Percentiles rank a stretch among this genome's conserved stretches.
phyloP scores from a whole-genome alignment of 2,329 filamentous ascomycete genomes.

The Lachnellula cervina region DNA sequence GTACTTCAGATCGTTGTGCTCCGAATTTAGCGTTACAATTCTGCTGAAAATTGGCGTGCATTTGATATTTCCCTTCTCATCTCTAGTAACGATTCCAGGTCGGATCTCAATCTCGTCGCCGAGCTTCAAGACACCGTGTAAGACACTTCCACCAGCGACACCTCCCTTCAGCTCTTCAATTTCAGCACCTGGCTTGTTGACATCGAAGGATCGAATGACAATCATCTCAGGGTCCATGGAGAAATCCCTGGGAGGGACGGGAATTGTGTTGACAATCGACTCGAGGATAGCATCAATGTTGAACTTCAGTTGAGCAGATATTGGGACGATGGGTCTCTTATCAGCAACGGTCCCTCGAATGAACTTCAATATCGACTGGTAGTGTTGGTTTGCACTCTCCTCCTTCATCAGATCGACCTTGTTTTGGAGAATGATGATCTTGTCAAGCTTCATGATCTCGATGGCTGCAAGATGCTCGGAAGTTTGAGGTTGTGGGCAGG shows the following conservation, averaged over 20 bases:
- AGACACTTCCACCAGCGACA: slow-evolving; percentile 93
- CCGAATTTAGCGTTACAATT: slow-evolving; percentile 91
- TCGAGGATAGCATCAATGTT: slow-evolving; percentile 99
- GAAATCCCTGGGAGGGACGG: slow-evolving; percentile 87
- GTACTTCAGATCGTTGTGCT: slow-evolving; percentile 98
- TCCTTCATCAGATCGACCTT: slow-evolving; percentile 99
- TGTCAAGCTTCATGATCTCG: slow-evolving; percentile 99
- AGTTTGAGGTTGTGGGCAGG: slow-evolving; percentile 95
- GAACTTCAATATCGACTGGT: slow-evolving; percentile 97
- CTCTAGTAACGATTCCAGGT: slow-evolving; percentile 95
- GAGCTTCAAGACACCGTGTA: slow-evolving; percentile 94
- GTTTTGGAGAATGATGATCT: slow-evolving; percentile 99
- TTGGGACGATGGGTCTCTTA: slow-evolving; percentile 91
- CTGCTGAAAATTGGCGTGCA: slow-evolving; percentile 97
- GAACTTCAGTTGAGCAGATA: slow-evolving; percentile 97
- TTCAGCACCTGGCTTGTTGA: slow-evolving; percentile 99
- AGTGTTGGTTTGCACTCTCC: slow-evolving; percentile 88
- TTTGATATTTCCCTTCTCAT: slow-evolving; percentile 88
- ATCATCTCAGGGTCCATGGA: slow-evolving; percentile 94
- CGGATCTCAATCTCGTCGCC: slow-evolving; percentile 98
- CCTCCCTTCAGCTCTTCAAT: slow-evolving; percentile 98
- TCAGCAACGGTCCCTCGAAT: slow-evolving; percentile 96
- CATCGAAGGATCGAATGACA: slow-evolving; percentile 97
- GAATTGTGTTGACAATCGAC: slow-evolving; percentile 90
- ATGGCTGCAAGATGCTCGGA: slow-evolving; percentile 98